These are phyloP conservation scores for Brassica rapa DNA, from an alignment of 345 rosid genomes.

Conservation along the genomic window DNA sequence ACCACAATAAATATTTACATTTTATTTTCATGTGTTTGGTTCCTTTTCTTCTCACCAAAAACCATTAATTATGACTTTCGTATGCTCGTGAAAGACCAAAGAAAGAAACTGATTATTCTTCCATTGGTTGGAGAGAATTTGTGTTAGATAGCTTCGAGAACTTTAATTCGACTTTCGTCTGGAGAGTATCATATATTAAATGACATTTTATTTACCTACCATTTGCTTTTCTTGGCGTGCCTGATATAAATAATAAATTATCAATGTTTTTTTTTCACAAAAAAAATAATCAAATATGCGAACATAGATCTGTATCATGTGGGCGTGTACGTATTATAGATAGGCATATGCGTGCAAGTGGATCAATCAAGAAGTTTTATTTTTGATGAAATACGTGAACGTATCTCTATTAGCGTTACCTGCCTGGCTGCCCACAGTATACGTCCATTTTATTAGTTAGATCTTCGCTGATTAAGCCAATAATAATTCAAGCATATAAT, in stretches of 20 bases:
- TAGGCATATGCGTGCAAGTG: conserved; percentile 1
- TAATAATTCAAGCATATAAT: background rate
- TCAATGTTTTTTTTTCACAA: background rate
- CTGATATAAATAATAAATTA: background rate
- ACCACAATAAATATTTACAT: conserved; percentile 27
- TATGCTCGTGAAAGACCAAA: conserved; percentile 32
- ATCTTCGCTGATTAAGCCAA: background rate
- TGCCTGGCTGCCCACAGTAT: conserved; percentile 24
- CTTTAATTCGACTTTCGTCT: background rate
- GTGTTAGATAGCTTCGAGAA: conserved; percentile 13
- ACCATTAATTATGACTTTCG: conserved; percentile 23
- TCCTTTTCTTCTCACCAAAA: conserved; percentile 33
- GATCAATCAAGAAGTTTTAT: conserved; percentile 20
- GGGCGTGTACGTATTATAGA: background rate
- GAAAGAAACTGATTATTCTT: conserved; percentile 15
- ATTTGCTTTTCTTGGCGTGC: conserved; percentile 6
- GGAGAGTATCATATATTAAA: conserved; percentile 21
- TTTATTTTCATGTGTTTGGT: conserved; percentile 24
- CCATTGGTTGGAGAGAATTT: conserved; percentile 25
- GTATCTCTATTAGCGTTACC: conserved; percentile 20
- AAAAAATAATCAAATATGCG: background rate
- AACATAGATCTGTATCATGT: background rate
- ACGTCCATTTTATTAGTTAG: conserved; percentile 7
- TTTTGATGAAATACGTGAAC: conserved; percentile 34
- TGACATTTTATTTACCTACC: background rate